Evolutionary conservation across 1,139 yeast species (phyloP).

Genomic region (Geotrichum klebahnii): DNA sequence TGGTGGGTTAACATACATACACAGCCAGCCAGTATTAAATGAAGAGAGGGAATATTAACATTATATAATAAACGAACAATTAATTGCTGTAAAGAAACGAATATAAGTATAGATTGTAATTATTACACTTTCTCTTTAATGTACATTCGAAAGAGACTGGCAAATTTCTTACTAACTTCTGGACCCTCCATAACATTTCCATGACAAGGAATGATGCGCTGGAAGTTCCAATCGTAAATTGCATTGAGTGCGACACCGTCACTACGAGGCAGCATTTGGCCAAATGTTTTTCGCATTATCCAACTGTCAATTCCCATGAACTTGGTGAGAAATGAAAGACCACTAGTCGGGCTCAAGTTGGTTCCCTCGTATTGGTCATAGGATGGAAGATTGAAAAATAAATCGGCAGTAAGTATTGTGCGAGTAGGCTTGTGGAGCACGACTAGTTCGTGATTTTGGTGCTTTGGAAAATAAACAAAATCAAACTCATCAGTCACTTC

Average conservation of each 20-base stretch:
- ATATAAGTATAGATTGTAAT: neutral
- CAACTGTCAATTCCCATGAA: conserved; percentile 40
- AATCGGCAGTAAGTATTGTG: conserved; percentile 54
- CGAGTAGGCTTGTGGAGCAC: conserved; percentile 47
- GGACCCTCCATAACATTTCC: conserved; percentile 50
- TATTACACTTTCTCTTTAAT: conserved; percentile 1
- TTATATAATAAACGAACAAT: too few species aligned
- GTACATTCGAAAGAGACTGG: conserved; percentile 16
- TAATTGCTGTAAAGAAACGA: too few species aligned
- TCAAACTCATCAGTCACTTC: conserved; percentile 44
- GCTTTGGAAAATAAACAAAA: conserved; percentile 54
- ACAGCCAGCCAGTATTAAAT: too few species aligned
- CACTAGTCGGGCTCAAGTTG: conserved; percentile 43
- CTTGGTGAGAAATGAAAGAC: conserved; percentile 42
- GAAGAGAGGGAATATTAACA: too few species aligned
- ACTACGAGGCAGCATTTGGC: conserved; percentile 33
- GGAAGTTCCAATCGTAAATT: conserved; percentile 47
- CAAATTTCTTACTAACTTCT: conserved; percentile 41
- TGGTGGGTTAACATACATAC: too few species aligned
- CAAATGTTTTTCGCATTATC: conserved; percentile 36
- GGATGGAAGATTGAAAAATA: conserved; percentile 50
- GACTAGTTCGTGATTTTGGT: conserved; percentile 54
- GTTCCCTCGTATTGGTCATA: conserved; percentile 45
- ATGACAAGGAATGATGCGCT: conserved; percentile 53
- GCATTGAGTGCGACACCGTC: conserved; percentile 34